Base-by-base conservation (phyloP, 805 yeast genomes). In the Blastobotrys attinorum region DNA sequence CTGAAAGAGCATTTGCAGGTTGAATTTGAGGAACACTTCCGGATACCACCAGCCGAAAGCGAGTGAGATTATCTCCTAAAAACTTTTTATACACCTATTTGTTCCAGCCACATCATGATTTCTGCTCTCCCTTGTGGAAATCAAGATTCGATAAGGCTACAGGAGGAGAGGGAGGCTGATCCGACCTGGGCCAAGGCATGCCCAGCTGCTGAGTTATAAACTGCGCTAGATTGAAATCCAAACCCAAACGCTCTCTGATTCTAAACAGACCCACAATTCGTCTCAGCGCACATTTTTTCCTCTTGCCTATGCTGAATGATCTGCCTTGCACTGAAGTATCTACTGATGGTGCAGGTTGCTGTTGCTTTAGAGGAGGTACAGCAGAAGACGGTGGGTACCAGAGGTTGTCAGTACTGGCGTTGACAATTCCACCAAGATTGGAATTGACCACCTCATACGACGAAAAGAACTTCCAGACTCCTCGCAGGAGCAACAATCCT, bases 1-100 rank as follows among this genome's bases (percentile, higher is more conserved):
- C 54, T 77, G 31, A 71, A 74, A 45, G 47, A 46, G 22, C 77
- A 72, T 53, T 46, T 76, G 15, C 56, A 55, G 1, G 48, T 48
- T 1, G 77, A 71, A 39, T 22, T n/a, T 18, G n/a, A n/a, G n/a
- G n/a, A n/a, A n/a, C n/a, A n/a, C n/a, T n/a, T n/a, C n/a, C n/a
- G n/a, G n/a, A n/a, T n/a, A n/a, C n/a, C n/a, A n/a, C n/a, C n/a
- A n/a, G n/a, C n/a, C n/a, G n/a, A n/a, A n/a, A n/a, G n/a, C n/a
- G n/a, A n/a, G n/a, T n/a, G n/a, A n/a, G n/a, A n/a, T n/a, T n/a
- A n/a, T n/a, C n/a, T n/a, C n/a, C n/a, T n/a, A n/a, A n/a, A n/a
- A n/a, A n/a, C n/a, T n/a, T n/a, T n/a, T n/a, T n/a, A n/a, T n/a
- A n/a, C n/a, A n/a, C n/a, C n/a, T n/a, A n/a, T n/a, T n/a, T n/a